Evolutionary conservation across 768 basidiomycete species (phyloP).

Genomic region (Favolaschia claudopus): DNA sequence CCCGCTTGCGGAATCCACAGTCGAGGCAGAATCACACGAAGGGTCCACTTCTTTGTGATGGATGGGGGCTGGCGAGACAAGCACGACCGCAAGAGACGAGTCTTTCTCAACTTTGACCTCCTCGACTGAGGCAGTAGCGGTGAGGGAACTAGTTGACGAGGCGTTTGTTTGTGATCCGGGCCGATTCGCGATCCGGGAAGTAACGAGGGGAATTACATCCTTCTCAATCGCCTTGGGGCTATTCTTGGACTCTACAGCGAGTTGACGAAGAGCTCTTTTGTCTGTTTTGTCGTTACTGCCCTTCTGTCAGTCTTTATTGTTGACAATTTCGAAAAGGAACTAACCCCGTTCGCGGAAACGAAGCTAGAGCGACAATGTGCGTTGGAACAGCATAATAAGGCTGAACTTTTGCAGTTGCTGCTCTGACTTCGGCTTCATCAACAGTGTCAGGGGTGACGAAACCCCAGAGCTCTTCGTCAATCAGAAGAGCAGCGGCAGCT

Average conservation of each 20-base stretch:
- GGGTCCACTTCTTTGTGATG: not conserved
- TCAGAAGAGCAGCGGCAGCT: constrained; percentile 57
- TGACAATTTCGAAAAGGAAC: constrained; percentile 23
- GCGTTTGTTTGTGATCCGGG: not conserved
- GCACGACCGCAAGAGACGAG: not conserved
- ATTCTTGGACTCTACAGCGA: constrained; percentile 37
- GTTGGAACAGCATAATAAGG: constrained; percentile 69
- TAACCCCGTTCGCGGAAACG: constrained; percentile 62
- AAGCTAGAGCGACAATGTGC: constrained; percentile 48
- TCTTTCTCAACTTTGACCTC: constrained; percentile 4
- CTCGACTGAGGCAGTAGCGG: not conserved
- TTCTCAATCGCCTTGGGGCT: constrained; percentile 13
- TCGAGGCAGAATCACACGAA: not conserved
- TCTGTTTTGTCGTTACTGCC: constrained; percentile 60
- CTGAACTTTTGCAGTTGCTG: constrained; percentile 57
- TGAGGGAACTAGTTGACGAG: constrained; percentile 22
- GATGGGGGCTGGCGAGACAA: constrained; percentile 14
- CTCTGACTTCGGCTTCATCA: constrained; percentile 46
- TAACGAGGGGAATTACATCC: constrained; percentile 18
- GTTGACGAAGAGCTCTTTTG: constrained; percentile 50
- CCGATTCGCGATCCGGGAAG: constrained; percentile 17
- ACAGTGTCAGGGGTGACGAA: constrained; percentile 54
- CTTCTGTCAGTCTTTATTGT: constrained; percentile 4
- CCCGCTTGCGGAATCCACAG: constrained; percentile 18
- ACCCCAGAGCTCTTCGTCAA: constrained; percentile 63